Conservation (phyloP, 2,329 filamentous ascomycete genomes). For the Hypoxylon sp. region DNA sequence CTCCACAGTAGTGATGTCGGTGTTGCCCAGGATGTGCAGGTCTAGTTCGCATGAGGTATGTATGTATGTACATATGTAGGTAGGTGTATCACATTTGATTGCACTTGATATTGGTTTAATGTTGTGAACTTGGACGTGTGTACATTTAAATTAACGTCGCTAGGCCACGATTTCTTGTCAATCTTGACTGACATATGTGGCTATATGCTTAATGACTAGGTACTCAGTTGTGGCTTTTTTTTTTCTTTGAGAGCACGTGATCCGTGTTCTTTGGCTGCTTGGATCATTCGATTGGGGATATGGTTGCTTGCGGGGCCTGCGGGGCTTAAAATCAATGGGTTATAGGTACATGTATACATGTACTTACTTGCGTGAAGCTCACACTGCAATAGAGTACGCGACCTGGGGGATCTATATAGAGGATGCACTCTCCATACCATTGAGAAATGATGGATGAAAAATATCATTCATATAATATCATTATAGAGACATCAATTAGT, state of each 20-base stretch:
- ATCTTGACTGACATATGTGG: conserved; percentile 7
- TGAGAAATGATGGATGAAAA: background rate
- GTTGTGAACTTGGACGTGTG: background rate
- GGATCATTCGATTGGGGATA: conserved; percentile 8
- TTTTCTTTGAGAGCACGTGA: background rate
- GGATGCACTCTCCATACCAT: conserved; percentile 6
- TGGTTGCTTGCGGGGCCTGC: background rate
- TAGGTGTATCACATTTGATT: background rate
- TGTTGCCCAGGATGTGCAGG: conserved; percentile 32
- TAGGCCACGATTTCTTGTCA: background rate
- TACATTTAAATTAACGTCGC: background rate
- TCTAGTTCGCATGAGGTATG: conserved; percentile 1
- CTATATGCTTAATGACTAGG: background rate
- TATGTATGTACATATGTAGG: background rate
- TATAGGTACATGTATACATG: background rate
- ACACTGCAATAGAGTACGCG: conserved; percentile 4
- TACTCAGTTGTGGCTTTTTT: background rate
- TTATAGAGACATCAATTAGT: background rate
- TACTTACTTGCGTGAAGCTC: background rate
- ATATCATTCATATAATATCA: background rate
- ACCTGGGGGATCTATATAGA: background rate
- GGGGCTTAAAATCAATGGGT: background rate
- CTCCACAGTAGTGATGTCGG: conserved; percentile 33
- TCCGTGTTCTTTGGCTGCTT: background rate
- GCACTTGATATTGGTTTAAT: background rate